phyloP scores from a whole-genome alignment of 2,329 filamentous ascomycete genomes.

The Fusarium redolens region DNA sequence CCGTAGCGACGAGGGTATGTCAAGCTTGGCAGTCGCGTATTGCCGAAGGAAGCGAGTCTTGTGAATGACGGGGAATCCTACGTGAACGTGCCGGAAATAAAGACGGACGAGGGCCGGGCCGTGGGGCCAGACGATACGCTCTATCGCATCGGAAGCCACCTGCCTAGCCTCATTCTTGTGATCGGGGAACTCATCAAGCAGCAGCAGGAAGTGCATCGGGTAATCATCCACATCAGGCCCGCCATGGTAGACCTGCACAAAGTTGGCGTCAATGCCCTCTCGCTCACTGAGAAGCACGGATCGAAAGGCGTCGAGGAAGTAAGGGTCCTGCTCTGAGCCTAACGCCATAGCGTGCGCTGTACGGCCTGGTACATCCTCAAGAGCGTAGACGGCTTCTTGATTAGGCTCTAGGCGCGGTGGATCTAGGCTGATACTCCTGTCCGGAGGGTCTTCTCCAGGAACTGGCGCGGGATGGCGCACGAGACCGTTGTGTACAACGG shows the following conservation, averaged over 20 bases:
- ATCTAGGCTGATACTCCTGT: slow-evolving; percentile 1
- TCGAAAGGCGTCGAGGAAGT: slow-evolving; percentile 59
- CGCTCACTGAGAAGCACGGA: slow-evolving; percentile 59
- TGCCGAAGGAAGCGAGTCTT: slow-evolving; percentile 56
- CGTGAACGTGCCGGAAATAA: slow-evolving; percentile 60
- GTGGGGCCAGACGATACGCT: slow-evolving; percentile 55
- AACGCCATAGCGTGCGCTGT: slow-evolving; percentile 60
- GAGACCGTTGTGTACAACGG: slow-evolving; percentile 45
- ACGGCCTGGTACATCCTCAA: slow-evolving; percentile 56
- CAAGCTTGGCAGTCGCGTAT: slow-evolving; percentile 52
- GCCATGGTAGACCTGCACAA: slow-evolving; percentile 56
- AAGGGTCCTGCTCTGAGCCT: slow-evolving; percentile 59
- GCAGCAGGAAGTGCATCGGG: slow-evolving; percentile 59
- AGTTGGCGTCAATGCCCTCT: slow-evolving; percentile 58
- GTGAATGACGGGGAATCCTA: slow-evolving; percentile 56
- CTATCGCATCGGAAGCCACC: slow-evolving; percentile 56
- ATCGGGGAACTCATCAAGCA: slow-evolving; percentile 58
- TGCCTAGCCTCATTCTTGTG: slow-evolving; percentile 53
- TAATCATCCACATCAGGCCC: slow-evolving; percentile 49
- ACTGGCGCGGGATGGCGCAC: slow-evolving; percentile 22
- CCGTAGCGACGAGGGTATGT: slow-evolving; percentile 57
- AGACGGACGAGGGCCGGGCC: slow-evolving; percentile 56
- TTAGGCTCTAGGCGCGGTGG: slow-evolving; percentile 10
- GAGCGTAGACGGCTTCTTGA: slow-evolving; percentile 45
- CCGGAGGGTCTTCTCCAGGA: not conserved